Evolutionary conservation across 23 red algal species (phyloP), one percentile per base, ranked within the genome.

Genomic region (Agarophyton chilense): DNA sequence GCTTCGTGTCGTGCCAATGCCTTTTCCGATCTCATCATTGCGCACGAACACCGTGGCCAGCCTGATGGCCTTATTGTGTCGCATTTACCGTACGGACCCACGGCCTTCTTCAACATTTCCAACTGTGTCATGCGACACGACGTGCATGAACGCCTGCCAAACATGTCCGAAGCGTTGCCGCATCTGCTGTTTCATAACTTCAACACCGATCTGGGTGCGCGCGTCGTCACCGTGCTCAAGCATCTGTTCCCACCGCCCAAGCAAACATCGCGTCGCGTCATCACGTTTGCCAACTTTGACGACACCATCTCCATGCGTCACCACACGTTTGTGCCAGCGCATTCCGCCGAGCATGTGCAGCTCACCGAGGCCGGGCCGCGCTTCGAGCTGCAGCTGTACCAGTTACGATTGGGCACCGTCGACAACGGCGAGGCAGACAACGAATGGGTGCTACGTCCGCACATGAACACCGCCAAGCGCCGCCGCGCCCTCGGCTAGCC

Each of bases 61-160:
- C 96, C 96, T 22, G 93, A 95, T 41, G 89, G 84, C n/a, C 40
- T 98, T 26, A 94, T 98, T 43, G 93, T 98, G 21, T 91, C 82
- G 28, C 96, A 98, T 54, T 50, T 98, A 43, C 96, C 96, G 43
- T 83, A 92, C 45, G 96, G 96, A 1, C 96, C 96, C 26, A 98
- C 96, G 21, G 96, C 96, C 19, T 98, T 67, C 78, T 98, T 98
- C 65, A 92, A 81, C 36, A 57, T 98, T 71, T 82, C 77, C 25
- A 93, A 95, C 57, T 92, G 94, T 36, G 96, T 98, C 35, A 95
- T 98, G 96, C 80, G 96, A 39, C 96, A 98, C 67, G 96, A 98
- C 78, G 53, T 98, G 32, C 38, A 47, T 8, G 72, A 85, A n/a
- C 22, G 2, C 8, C 40, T 98, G 72, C 52, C 57, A n/a, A 93